Evolutionary conservation across 441 rosid species (phyloP).

Genomic region (Eruca vesicaria): DNA sequence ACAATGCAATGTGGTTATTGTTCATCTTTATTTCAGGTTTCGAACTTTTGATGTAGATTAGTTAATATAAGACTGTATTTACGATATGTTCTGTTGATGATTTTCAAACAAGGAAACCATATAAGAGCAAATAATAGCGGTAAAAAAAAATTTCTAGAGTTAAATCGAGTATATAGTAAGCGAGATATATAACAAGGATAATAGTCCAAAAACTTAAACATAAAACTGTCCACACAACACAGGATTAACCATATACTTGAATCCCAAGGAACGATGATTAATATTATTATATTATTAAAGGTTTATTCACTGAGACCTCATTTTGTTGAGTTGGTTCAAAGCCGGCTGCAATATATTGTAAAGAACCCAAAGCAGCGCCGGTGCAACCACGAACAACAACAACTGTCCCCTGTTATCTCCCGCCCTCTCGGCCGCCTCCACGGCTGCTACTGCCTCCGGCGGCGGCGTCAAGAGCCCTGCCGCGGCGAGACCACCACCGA

Average conservation of each 20-base stretch:
- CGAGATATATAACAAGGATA: background rate
- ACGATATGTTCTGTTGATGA: background rate
- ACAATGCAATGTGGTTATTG: too few relatives aligned
- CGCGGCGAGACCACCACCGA: slow-evolving; percentile 70
- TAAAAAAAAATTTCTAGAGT: background rate
- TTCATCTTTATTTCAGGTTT: background rate
- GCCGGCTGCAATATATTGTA: slow-evolving; percentile 66
- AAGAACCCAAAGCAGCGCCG: slow-evolving; percentile 60
- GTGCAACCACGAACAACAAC: slow-evolving; percentile 50
- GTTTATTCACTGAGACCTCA: slow-evolving; percentile 39
- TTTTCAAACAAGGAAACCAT: background rate
- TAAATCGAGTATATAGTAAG: background rate
- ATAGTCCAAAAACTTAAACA: slow-evolving; percentile 20
- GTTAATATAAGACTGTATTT: background rate
- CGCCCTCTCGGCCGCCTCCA: slow-evolving; percentile 39
- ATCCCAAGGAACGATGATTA: slow-evolving; percentile 16
- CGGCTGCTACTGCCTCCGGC: slow-evolving; percentile 55
- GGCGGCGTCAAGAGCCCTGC: slow-evolving; percentile 43
- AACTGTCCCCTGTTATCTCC: slow-evolving; percentile 70
- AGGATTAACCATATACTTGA: slow-evolving; percentile 29
- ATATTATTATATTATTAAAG: background rate
- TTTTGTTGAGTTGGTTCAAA: slow-evolving; percentile 53
- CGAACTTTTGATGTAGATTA: background rate
- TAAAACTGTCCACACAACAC: slow-evolving; percentile 29
- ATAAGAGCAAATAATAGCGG: background rate